Conservation (phyloP, 768 basidiomycete genomes). For the Chalciporus sphaerocephalus region DNA sequence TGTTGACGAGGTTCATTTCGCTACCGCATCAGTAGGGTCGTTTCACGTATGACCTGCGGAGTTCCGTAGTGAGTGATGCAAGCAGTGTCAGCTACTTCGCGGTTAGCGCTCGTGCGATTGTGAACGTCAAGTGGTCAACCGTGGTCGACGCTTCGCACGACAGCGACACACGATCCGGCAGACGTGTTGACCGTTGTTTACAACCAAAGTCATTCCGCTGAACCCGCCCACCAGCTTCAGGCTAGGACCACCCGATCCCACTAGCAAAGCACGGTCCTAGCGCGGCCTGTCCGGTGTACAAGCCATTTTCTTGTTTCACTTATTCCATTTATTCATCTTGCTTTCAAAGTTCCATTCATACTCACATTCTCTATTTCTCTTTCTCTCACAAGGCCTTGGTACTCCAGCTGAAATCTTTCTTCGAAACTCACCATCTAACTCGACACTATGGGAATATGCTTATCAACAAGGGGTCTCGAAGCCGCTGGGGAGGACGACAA, state of each 20-base stretch:
- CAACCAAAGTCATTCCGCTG: neutral
- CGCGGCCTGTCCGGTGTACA: neutral
- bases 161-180: neutral
- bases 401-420: conserved; percentile 8
- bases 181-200: conserved; percentile 24
- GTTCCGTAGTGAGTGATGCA: no score
- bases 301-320: neutral
- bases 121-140: neutral
- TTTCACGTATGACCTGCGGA: neutral
- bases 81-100: neutral
- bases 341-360: neutral
- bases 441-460: conserved; percentile 67
- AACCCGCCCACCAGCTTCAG: no score
- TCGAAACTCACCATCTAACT: conserved; percentile 6
- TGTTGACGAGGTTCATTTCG: neutral
- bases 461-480: conserved; percentile 53
- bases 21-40: neutral
- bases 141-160: neutral
- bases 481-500: conserved; percentile 71
- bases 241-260: no score
- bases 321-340: neutral
- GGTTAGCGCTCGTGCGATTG: neutral
- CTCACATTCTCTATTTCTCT: neutral
- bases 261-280: no score
- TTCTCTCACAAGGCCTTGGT: conserved; percentile 8